Evolutionary conservation across 352 stramenopile genomes (phyloP).

Genomic region (Phytopythium kandeliae): DNA sequence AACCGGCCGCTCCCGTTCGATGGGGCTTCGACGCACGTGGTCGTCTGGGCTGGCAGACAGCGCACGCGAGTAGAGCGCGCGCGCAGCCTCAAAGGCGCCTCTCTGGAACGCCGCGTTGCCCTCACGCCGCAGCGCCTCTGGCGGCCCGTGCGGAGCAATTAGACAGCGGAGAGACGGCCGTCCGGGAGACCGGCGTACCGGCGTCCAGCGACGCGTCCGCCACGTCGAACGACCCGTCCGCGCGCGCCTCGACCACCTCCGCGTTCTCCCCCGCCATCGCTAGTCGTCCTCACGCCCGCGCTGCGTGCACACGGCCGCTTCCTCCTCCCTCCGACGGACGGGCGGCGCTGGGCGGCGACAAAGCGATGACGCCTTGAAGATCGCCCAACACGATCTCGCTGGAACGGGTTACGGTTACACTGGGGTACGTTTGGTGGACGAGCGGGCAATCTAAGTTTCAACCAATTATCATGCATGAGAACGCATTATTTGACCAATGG

Average conservation of each 20-base stretch:
- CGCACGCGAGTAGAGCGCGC: constrained; percentile 49
- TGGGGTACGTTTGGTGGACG: too few species aligned
- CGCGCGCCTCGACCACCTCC: constrained; percentile 16
- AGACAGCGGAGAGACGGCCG: not conserved
- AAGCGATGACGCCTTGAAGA: too few species aligned
- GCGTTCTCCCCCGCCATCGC: constrained; percentile 13
- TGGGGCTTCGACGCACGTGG: constrained; percentile 26
- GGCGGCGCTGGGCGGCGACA: too few species aligned
- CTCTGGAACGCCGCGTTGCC: constrained; percentile 69
- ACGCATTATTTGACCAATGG: too few species aligned
- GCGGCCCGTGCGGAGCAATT: not conserved
- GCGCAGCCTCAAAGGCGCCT: constrained; percentile 40
- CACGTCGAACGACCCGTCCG: constrained; percentile 36
- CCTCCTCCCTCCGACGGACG: too few species aligned
- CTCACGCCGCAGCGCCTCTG: constrained; percentile 40
- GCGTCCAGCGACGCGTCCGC: not conserved
- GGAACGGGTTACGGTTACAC: too few species aligned
- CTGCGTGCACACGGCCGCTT: too few species aligned
- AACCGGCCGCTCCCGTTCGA: too few species aligned
- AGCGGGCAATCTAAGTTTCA: too few species aligned
- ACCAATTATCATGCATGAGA: too few species aligned
- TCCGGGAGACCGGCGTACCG: not conserved
- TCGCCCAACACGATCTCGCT: too few species aligned
- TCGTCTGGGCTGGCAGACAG: constrained; percentile 38
- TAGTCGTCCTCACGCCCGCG: not conserved